A percentile compares a stretch with the other conserved stretches of the same genome.
These are phyloP conservation scores for Monilinia fructicola DNA, from an alignment of 2,329 filamentous ascomycete genomes.

Conservation along the genomic window DNA sequence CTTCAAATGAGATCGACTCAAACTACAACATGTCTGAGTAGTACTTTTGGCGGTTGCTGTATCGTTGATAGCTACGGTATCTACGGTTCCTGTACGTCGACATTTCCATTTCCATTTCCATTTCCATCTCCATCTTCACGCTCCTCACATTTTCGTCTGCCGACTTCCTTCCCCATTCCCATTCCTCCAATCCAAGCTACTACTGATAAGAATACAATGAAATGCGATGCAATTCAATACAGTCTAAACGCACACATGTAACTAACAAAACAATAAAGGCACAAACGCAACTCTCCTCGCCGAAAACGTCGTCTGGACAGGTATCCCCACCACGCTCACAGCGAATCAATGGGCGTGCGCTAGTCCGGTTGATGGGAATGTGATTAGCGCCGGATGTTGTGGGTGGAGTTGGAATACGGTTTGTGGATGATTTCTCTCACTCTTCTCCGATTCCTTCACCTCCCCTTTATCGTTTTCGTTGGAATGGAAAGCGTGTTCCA, in stretches of 20 bases:
- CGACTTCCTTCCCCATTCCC: no score
- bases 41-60: conserved; percentile 18
- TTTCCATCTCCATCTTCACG: not conserved
- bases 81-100: conserved; percentile 12
- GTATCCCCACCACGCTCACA: not conserved
- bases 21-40: conserved; percentile 25
- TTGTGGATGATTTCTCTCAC: not conserved
- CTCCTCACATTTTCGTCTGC: no score
- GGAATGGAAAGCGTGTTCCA: not conserved
- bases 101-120: no score
- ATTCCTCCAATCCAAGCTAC: not conserved
- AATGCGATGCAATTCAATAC: no score
- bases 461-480: not conserved
- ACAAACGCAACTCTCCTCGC: conserved; percentile 15
- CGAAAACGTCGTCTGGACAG: not conserved
- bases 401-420: not conserved
- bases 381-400: not conserved
- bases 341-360: conserved; percentile 19
- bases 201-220: no score
- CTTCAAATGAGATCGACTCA: not conserved
- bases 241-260: no score
- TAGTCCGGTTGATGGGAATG: not conserved
- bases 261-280: not conserved
- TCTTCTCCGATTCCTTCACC: not conserved
- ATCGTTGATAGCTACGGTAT: not conserved